Conservation (phyloP, 192 early-diverging fungal genomes). For the Jimgerdemannia flammicorona region DNA sequence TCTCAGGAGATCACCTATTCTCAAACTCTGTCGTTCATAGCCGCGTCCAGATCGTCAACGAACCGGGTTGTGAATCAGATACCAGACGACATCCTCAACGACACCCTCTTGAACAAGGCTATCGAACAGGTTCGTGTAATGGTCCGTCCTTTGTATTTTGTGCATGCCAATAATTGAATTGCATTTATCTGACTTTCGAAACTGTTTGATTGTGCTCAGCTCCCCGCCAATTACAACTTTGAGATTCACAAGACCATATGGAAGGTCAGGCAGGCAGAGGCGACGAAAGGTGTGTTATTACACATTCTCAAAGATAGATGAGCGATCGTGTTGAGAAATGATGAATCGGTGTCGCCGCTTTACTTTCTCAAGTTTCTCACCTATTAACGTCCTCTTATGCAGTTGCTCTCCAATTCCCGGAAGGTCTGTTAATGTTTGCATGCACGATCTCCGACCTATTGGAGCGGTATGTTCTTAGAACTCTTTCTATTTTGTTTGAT, state of each 20-base stretch:
- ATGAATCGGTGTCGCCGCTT: neutral
- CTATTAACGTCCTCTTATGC: conserved; percentile 5
- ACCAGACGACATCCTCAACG: conserved; percentile 80
- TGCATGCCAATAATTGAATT: too few relatives aligned
- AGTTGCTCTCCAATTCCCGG: conserved; percentile 96
- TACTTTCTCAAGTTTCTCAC: neutral
- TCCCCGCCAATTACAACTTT: conserved; percentile 98
- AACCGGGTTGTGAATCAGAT: conserved; percentile 67
- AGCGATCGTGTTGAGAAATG: too few relatives aligned
- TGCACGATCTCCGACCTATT: conserved; percentile 92
- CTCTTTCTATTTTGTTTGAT: neutral
- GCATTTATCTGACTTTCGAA: too few relatives aligned
- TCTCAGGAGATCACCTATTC: too few relatives aligned
- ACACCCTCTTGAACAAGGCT: conserved; percentile 77
- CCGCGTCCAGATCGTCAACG: conserved; percentile 18
- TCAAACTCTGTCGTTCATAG: neutral
- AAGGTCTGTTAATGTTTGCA: conserved; percentile 94
- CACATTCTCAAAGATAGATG: neutral
- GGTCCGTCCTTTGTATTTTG: neutral
- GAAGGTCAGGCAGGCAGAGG: conserved; percentile 71
- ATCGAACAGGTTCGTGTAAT: conserved; percentile 57
- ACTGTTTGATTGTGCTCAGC: conserved; percentile 9
- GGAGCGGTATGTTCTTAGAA: conserved; percentile 49
- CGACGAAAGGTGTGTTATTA: conserved; percentile 58
- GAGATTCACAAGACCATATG: conserved; percentile 97